Conservation (phyloP, 345 rosid genomes). For the Pelargonium nanum region DNA sequence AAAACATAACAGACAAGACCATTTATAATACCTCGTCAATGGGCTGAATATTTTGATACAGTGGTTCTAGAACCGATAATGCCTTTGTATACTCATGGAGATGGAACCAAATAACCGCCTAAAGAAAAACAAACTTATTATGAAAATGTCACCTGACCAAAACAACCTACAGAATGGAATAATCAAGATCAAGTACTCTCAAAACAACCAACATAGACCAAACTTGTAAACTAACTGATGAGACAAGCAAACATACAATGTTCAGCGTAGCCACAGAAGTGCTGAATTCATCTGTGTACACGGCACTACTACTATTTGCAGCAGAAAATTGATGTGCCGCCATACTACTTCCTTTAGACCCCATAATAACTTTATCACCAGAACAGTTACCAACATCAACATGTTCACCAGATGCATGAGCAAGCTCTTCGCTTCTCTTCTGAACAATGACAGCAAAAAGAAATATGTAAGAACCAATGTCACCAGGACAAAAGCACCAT, state of each 20-base stretch:
- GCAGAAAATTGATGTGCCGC: slow-evolving; percentile 24
- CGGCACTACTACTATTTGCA: slow-evolving; percentile 25
- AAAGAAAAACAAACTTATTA: slow-evolving; percentile 17
- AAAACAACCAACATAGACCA: neutral
- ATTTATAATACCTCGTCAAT: slow-evolving; percentile 67
- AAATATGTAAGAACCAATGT: neutral
- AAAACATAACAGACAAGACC: neutral
- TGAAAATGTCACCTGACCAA: slow-evolving; percentile 11
- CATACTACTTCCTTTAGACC: slow-evolving; percentile 43
- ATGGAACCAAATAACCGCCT: slow-evolving; percentile 91
- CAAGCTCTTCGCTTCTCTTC: slow-evolving; percentile 71
- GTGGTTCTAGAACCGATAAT: slow-evolving; percentile 59
- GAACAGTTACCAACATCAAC: slow-evolving; percentile 35
- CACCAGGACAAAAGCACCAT: neutral
- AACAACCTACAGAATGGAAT: neutral
- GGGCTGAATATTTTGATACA: slow-evolving; percentile 64
- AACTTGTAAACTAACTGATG: neutral
- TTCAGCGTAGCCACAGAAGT: slow-evolving; percentile 62
- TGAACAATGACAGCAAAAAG: slow-evolving; percentile 22
- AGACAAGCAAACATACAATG: slow-evolving; percentile 41
- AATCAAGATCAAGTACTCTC: slow-evolving; percentile 4
- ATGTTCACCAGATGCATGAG: slow-evolving; percentile 53
- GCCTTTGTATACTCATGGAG: slow-evolving; percentile 78
- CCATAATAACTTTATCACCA: slow-evolving; percentile 33
- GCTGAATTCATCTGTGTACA: slow-evolving; percentile 63